Conservation (phyloP, 2,329 filamentous ascomycete species). For the Botryotinia calthae region DNA sequence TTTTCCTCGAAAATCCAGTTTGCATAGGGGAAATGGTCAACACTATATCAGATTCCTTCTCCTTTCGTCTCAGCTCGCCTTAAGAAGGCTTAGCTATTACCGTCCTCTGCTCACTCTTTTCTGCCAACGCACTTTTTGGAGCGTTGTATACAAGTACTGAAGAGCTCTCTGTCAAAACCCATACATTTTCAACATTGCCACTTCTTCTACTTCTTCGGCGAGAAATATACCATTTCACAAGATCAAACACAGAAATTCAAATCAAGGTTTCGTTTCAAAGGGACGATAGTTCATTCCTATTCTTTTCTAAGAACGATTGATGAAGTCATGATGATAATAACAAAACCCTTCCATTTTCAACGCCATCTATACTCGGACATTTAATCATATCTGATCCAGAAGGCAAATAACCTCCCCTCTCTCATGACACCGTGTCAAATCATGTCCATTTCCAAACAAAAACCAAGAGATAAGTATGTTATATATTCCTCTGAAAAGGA, state of each 20-base stretch:
- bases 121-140: not conserved
- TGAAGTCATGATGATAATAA: not conserved
- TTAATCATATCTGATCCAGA: slow-evolving; percentile 1
- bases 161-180: not conserved
- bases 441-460: not conserved
- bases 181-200: not conserved
- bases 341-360: not conserved
- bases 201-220: not conserved
- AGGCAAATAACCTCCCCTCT: not conserved
- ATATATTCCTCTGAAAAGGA: slow-evolving; percentile 7
- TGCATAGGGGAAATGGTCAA: not conserved
- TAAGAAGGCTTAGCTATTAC: not conserved
- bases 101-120: no score
- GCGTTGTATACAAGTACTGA: not conserved
- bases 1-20: not conserved
- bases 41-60: not conserved
- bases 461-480: slow-evolving; percentile 1
- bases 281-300: not conserved
- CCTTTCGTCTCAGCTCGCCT: not conserved
- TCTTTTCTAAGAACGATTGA: not conserved
- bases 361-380: not conserved
- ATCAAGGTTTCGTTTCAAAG: not conserved
- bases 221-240: not conserved
- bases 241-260: not conserved
- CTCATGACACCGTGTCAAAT: not conserved